These are phyloP conservation scores for Aspergillus ochraceus DNA, from an alignment of 2,329 filamentous ascomycete species.

Conservation along the genomic window DNA sequence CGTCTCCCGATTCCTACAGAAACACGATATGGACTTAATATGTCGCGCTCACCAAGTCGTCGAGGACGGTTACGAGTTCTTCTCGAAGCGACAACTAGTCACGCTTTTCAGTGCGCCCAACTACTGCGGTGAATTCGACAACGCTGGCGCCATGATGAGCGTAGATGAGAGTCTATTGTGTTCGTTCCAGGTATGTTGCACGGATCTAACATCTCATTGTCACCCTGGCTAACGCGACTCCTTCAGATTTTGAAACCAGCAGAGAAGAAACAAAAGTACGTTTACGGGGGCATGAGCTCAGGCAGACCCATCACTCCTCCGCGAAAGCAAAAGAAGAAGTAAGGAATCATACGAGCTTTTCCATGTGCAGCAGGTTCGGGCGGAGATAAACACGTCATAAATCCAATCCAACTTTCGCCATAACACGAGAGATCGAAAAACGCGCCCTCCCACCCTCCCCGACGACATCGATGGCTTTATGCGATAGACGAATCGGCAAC, in stretches of 20 bases:
- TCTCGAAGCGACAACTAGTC: slow-evolving; percentile 95
- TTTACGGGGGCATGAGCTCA: slow-evolving; percentile 71
- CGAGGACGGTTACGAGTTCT: slow-evolving; percentile 99
- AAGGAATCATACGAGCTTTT: slow-evolving; percentile 70
- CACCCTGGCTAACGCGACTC: slow-evolving; percentile 15
- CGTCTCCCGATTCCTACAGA: slow-evolving; percentile 94
- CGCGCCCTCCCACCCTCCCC: slow-evolving; percentile 4
- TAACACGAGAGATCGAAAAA: slow-evolving; percentile 22
- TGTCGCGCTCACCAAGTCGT: slow-evolving; percentile 98
- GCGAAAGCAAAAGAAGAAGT: slow-evolving; percentile 70
- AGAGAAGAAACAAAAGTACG: slow-evolving; percentile 99
- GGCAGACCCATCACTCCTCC: slow-evolving; percentile 69
- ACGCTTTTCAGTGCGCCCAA: slow-evolving; percentile 98
- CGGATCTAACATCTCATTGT: neutral
- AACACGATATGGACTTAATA: slow-evolving; percentile 99
- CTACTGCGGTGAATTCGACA: slow-evolving; percentile 99
- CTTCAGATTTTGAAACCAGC: slow-evolving; percentile 93
- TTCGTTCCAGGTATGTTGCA: slow-evolving; percentile 82
- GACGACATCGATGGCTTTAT: slow-evolving; percentile 29
- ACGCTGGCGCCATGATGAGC: slow-evolving; percentile 99
- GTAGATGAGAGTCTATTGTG: slow-evolving; percentile 97
- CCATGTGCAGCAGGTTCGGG: slow-evolving; percentile 85
- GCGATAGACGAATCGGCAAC: slow-evolving; percentile 25
- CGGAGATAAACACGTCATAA: slow-evolving; percentile 68
- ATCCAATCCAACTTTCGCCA: slow-evolving; percentile 26